These are phyloP conservation scores for Dioscorea dumetorum DNA, from an alignment of 106 monocot species.

Conservation along the genomic window DNA sequence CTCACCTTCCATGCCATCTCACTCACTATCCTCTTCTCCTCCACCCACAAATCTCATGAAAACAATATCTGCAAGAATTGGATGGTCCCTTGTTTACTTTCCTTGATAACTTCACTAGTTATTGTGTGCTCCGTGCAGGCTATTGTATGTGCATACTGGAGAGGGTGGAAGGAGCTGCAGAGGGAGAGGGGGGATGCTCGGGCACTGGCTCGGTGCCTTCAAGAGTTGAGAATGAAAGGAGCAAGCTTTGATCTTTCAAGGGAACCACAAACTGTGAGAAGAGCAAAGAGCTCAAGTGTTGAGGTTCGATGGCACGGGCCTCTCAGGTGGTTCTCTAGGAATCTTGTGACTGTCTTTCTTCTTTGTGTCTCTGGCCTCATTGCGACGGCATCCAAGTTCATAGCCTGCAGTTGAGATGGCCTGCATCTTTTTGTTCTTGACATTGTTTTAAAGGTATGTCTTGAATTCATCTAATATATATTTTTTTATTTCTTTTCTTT, in stretches of 20 bases:
- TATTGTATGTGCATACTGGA: constrained; percentile 49
- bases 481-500: neutral
- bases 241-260: constrained; percentile 64
- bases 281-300: constrained; percentile 80
- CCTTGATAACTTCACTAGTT: constrained; percentile 55
- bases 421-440: neutral
- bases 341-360: constrained; percentile 40
- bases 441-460: neutral
- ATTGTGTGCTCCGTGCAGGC: constrained; percentile 46
- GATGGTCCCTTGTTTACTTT: constrained; percentile 66
- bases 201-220: constrained; percentile 51
- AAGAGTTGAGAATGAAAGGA: constrained; percentile 94
- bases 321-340: constrained; percentile 37
- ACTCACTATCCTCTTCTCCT: constrained; percentile 61
- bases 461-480: neutral
- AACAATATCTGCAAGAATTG: constrained; percentile 23
- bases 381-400: constrained; percentile 43
- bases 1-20: constrained; percentile 77
- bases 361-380: constrained; percentile 34
- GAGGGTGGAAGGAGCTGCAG: constrained; percentile 24
- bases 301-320: constrained; percentile 51
- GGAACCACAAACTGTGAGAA: constrained; percentile 34
- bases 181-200: constrained; percentile 51
- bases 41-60: constrained; percentile 8
- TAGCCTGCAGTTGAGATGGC: constrained; percentile 44